Percentiles rank a stretch among this genome's conserved stretches.
phyloP scores from a whole-genome alignment of 352 stramenopile species.

The Globisporangium polare region DNA sequence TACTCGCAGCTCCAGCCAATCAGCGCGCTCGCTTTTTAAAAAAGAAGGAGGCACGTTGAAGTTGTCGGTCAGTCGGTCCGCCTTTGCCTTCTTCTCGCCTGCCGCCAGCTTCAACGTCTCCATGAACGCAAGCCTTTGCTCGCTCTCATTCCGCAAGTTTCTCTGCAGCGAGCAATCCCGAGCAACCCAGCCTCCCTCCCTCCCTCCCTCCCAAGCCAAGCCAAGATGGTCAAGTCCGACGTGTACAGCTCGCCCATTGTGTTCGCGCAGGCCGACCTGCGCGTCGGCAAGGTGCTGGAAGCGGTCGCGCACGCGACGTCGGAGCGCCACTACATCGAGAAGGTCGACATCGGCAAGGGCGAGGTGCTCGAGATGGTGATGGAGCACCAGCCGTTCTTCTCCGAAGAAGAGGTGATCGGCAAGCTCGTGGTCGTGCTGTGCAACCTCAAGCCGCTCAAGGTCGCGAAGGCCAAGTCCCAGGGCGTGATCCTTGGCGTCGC shows the following conservation, averaged over 20 bases:
- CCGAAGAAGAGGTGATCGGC: conserved; percentile 66
- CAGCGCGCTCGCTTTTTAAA: conserved; percentile 17
- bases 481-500: conserved; percentile 50
- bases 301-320: conserved; percentile 62
- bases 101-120: not conserved
- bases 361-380: conserved; percentile 71
- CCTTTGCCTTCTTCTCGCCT: not conserved
- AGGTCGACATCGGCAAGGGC: conserved; percentile 73
- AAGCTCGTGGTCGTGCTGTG: conserved; percentile 70
- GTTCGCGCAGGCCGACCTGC: conserved; percentile 63
- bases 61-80: conserved; percentile 15
- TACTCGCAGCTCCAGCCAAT: conserved; percentile 15
- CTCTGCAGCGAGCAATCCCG: conserved; percentile 19
- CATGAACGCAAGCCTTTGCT: not conserved
- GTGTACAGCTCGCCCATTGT: conserved; percentile 73
- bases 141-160: conserved; percentile 49
- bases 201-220: not conserved
- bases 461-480: conserved; percentile 58
- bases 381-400: conserved; percentile 74
- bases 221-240: conserved; percentile 74
- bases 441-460: conserved; percentile 77
- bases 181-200: too few species aligned
- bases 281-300: conserved; percentile 68
- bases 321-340: conserved; percentile 73
- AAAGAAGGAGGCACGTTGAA: conserved; percentile 29